These are phyloP conservation scores for Flueggea neowawraea DNA, from an alignment of 441 rosid species.

Conservation along the genomic window DNA sequence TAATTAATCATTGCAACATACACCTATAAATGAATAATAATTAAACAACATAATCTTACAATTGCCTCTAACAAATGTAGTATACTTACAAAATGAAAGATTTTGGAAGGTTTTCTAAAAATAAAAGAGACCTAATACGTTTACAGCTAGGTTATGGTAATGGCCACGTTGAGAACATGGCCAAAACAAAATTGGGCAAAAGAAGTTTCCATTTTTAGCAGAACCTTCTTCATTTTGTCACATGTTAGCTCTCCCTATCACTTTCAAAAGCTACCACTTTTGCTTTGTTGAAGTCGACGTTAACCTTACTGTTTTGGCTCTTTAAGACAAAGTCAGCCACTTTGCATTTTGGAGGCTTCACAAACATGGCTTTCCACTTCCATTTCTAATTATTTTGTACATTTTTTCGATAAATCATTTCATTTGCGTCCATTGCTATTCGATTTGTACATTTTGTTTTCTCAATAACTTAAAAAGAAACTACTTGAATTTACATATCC, in stretches of 20 bases:
- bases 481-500: too few species aligned
- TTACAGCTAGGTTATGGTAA: constrained; percentile 8
- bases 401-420: too few species aligned
- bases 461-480: too few species aligned
- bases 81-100: neutral
- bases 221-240: constrained; percentile 27
- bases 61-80: too few species aligned
- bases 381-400: too few species aligned
- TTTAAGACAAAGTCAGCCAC: constrained; percentile 14
- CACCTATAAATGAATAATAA: too few species aligned
- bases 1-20: too few species aligned
- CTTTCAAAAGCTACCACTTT: constrained; percentile 9
- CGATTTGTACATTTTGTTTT: too few species aligned
- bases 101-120: neutral
- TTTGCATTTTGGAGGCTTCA: neutral
- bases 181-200: constrained; percentile 14
- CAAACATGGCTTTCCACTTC: neutral
- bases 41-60: too few species aligned
- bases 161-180: constrained; percentile 15
- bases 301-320: constrained; percentile 39
- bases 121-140: neutral
- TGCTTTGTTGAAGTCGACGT: constrained; percentile 39
- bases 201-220: constrained; percentile 31
- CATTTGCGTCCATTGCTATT: neutral
- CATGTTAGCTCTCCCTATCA: constrained; percentile 20